Conservation (phyloP, 148 eudicot genomes). For the Cornus suecica region DNA sequence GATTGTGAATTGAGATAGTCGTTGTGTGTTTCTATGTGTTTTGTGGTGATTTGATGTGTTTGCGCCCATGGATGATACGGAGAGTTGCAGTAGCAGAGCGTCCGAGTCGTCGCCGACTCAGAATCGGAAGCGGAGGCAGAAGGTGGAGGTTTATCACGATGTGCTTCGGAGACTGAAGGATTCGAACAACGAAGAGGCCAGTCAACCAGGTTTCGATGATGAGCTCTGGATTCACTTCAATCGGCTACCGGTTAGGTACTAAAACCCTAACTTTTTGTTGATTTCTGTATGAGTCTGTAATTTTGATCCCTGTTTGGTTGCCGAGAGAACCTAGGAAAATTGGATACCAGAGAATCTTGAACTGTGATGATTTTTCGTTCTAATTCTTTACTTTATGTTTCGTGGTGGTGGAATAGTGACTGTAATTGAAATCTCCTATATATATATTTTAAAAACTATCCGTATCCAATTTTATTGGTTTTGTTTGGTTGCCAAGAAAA, state of each 20-base stretch:
- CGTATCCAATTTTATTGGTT: not conserved
- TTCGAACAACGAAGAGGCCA: slow-evolving; percentile 22
- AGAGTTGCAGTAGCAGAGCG: slow-evolving; percentile 51
- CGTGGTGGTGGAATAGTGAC: not conserved
- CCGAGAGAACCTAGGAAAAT: not conserved
- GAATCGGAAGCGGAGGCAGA: slow-evolving; percentile 35
- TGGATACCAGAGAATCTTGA: not conserved
- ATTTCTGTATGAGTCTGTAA: not conserved
- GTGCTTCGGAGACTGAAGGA: slow-evolving; percentile 34
- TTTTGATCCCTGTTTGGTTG: not conserved
- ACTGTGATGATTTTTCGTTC: not conserved
- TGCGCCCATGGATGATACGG: slow-evolving; percentile 33
- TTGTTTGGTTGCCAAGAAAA: not conserved
- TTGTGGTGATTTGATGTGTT: not conserved
- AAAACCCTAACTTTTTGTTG: not conserved
- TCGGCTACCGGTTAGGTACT: slow-evolving; percentile 42
- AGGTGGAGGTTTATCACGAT: slow-evolving; percentile 39
- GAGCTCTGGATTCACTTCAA: slow-evolving; percentile 49
- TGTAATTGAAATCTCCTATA: too few species aligned
- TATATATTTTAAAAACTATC: too few species aligned
- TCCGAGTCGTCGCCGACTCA: slow-evolving; percentile 25
- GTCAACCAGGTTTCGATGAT: slow-evolving; percentile 41
- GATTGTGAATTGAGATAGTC: slow-evolving; percentile 18
- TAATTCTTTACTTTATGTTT: not conserved
- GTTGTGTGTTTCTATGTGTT: not conserved